Evolutionary conservation across 2,329 filamentous ascomycete genomes (phyloP).

Genomic region (Aspergillus puulaauensis): DNA sequence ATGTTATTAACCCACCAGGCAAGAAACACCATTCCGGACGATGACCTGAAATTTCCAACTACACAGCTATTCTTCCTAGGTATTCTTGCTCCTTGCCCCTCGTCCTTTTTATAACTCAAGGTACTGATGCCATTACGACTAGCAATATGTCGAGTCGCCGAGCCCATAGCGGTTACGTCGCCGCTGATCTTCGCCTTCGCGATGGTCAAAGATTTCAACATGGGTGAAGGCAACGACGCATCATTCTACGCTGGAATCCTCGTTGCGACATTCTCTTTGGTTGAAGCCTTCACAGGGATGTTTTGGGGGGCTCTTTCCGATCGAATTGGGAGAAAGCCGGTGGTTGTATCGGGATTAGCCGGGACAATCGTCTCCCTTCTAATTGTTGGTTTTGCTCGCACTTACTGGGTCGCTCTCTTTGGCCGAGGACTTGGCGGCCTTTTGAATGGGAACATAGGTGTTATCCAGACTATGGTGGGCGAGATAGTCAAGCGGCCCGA

Average conservation of each 20-base stretch:
- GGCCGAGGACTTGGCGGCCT: slow-evolving; percentile 77
- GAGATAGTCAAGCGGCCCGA: slow-evolving; percentile 81
- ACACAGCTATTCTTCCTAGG: slow-evolving; percentile 81
- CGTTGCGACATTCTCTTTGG: slow-evolving; percentile 81
- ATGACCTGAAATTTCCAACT: slow-evolving; percentile 69
- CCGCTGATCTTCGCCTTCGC: slow-evolving; percentile 88
- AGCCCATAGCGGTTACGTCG: slow-evolving; percentile 88
- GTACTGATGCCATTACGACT: not conserved
- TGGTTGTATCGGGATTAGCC: slow-evolving; percentile 75
- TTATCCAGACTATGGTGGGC: slow-evolving; percentile 90
- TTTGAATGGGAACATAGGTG: slow-evolving; percentile 87
- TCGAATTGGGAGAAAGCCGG: slow-evolving; percentile 77
- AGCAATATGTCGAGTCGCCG: slow-evolving; percentile 90
- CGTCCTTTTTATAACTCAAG: not conserved
- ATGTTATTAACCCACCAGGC: slow-evolving; percentile 61
- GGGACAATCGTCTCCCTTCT: slow-evolving; percentile 83
- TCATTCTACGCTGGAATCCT: slow-evolving; percentile 86
- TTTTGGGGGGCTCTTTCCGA: slow-evolving; percentile 86
- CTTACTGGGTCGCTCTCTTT: slow-evolving; percentile 77
- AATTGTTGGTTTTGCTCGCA: slow-evolving; percentile 77
- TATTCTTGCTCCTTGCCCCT: slow-evolving; percentile 44
- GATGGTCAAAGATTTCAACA: slow-evolving; percentile 72
- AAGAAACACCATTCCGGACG: slow-evolving; percentile 61
- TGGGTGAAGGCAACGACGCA: slow-evolving; percentile 71
- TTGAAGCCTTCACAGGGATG: slow-evolving; percentile 80